These are phyloP conservation scores for Paramyrothecium sp. DNA, from an alignment of 2,329 filamentous ascomycete species.

Conservation along the genomic window DNA sequence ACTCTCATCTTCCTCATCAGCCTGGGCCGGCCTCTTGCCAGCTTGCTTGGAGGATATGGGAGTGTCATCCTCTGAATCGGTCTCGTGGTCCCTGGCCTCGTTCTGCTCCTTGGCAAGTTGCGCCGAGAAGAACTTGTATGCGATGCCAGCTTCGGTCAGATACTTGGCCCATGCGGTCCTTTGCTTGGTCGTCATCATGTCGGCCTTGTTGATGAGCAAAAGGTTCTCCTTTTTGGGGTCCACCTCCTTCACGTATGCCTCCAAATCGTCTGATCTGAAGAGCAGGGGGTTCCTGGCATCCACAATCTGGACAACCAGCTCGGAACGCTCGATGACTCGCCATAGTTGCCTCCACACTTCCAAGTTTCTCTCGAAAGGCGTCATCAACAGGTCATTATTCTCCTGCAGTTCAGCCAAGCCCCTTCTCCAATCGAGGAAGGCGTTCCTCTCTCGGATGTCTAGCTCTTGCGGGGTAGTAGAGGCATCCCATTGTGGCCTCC, in stretches of 20 bases:
- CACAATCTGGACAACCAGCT: slow-evolving; percentile 96
- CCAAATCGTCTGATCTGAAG: slow-evolving; percentile 91
- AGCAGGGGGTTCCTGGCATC: slow-evolving; percentile 93
- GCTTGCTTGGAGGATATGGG: slow-evolving; percentile 20
- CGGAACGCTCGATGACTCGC: slow-evolving; percentile 96
- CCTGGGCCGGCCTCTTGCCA: slow-evolving; percentile 19
- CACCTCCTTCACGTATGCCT: slow-evolving; percentile 91
- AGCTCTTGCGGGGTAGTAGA: slow-evolving; percentile 81
- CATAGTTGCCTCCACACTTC: slow-evolving; percentile 98
- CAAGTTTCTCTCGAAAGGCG: slow-evolving; percentile 93
- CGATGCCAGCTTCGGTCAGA: slow-evolving; percentile 76
- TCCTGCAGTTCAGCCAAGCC: slow-evolving; percentile 91
- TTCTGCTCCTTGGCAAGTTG: slow-evolving; percentile 86
- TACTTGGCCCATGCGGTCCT: slow-evolving; percentile 82
- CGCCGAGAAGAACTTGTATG: slow-evolving; percentile 96
- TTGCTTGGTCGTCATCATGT: slow-evolving; percentile 94
- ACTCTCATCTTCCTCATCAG: slow-evolving; percentile 15
- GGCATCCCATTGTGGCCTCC: slow-evolving; percentile 85
- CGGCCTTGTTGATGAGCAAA: slow-evolving; percentile 94
- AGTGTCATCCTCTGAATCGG: slow-evolving; percentile 40
- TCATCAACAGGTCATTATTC: slow-evolving; percentile 92
- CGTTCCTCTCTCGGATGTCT: slow-evolving; percentile 74
- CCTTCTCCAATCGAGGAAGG: slow-evolving; percentile 83
- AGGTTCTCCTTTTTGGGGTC: slow-evolving; percentile 86
- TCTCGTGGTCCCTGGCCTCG: slow-evolving; percentile 63